Evolutionary conservation across 768 basidiomycete species (phyloP).

Genomic region (Agaricus sinodeliciosus): DNA sequence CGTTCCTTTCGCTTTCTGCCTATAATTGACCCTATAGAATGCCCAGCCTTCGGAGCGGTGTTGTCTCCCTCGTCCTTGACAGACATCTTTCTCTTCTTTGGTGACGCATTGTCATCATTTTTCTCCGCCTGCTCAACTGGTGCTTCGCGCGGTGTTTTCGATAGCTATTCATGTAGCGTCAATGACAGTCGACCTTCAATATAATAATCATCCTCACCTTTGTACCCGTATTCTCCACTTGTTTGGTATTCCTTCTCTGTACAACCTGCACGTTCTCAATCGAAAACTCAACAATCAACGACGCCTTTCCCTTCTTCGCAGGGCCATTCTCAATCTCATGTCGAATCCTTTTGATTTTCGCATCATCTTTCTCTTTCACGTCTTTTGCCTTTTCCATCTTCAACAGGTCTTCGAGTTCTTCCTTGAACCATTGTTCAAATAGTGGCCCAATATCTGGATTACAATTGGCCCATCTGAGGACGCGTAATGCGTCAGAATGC

Average conservation of each 20-base stretch:
- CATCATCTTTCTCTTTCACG: conserved; percentile 48
- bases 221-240: conserved; percentile 9
- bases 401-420: conserved; percentile 58
- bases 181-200: background rate
- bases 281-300: conserved; percentile 89
- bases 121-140: background rate
- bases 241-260: conserved; percentile 51
- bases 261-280: conserved; percentile 93
- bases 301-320: conserved; percentile 36
- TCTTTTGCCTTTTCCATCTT: conserved; percentile 56
- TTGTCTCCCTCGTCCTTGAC: conserved; percentile 18
- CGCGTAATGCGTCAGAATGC: conserved; percentile 86
- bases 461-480: conserved; percentile 93
- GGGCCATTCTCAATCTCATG: conserved; percentile 40
- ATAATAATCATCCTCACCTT: background rate
- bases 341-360: conserved; percentile 50
- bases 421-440: conserved; percentile 81
- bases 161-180: background rate
- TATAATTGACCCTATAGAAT: conserved; percentile 62
- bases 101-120: background rate
- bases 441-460: conserved; percentile 60
- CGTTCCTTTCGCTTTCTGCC: conserved; percentile 75
- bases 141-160: background rate
- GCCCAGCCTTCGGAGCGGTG: conserved; percentile 23
- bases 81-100: conserved; percentile 14